Base-by-base conservation (phyloP, 2,329 filamentous ascomycete species). In the Trichophyton rubrum region DNA sequence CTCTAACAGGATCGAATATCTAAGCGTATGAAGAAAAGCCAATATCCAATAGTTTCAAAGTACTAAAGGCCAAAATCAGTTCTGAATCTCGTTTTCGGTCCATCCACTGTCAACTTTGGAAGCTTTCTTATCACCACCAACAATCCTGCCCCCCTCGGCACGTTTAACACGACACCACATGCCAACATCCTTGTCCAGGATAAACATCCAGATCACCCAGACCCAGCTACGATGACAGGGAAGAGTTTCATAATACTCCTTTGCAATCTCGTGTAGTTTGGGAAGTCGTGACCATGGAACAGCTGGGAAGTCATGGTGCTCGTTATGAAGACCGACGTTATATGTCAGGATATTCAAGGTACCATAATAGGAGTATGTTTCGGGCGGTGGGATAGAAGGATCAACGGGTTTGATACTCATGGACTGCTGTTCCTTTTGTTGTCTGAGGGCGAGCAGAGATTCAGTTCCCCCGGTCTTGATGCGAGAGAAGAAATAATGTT, bases 231-330 rank as follows among this genome's bases (percentile, higher is more conserved):
- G 83, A 70, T 97, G 92, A 64, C 82, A 82, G 8, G 93, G 93
- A 66, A 99, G 77, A 62, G 88, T 87, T 65, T 87, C 84, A 75
- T 99, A 99, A 72, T 96, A 99, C 75, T 97, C 93, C 65, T 82
- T 82, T 0, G 93, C 93, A 61, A 95, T 88, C 64, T 84, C 77
- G 70, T 91, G 85, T 59, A 99, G 79, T 70, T 80, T 80, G 60
- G 86, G 88, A 43, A 99, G 81, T 35, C 87, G 81, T 8, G 90
- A 96, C 93, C 93, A 99, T 0, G 93, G 92, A 55, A 99, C 84
- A 56, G 93, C 93, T 9, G 93, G 93, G 77, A 99, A 99, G 74
- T 99, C 93, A 74, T 99, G 93, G 75, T 99, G 93, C 79, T 99
- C 93, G 72, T 99, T 99, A 79, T 99, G 93, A 69, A 96, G 78